phyloP scores from a whole-genome alignment of 2,329 filamentous ascomycete species.

The Bimuria novae-zelandiae region DNA sequence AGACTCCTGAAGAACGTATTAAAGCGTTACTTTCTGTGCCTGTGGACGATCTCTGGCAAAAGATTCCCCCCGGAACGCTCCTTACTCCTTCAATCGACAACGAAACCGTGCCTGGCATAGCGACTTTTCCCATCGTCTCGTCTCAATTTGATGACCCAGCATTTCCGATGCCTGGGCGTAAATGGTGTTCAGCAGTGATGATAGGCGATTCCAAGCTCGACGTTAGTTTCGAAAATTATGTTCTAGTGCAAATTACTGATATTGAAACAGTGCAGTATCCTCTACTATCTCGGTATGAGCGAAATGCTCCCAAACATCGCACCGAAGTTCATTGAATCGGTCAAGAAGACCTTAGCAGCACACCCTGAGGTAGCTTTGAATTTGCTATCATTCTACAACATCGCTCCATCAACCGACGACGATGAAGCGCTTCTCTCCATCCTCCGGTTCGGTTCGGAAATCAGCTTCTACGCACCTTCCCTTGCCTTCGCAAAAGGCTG shows the following conservation, averaged over 20 bases:
- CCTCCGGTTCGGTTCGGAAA: conserved; percentile 52
- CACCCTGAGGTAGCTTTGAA: conserved; percentile 23
- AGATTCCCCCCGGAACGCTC: conserved; percentile 43
- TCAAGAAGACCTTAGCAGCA: conserved; percentile 34
- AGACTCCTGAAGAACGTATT: conserved; percentile 48
- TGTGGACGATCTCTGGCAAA: conserved; percentile 48
- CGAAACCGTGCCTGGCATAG: conserved; percentile 45
- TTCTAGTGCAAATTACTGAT: not conserved
- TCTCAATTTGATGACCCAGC: conserved; percentile 27
- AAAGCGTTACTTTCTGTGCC: conserved; percentile 49
- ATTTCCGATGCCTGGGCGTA: conserved; percentile 45
- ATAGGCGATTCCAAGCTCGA: conserved; percentile 56
- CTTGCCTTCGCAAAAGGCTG: conserved; percentile 47
- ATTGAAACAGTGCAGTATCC: conserved; percentile 28
- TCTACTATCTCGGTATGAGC: conserved; percentile 31
- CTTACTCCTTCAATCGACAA: conserved; percentile 50
- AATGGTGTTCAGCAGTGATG: conserved; percentile 54
- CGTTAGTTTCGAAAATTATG: conserved; percentile 31
- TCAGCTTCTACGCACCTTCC: conserved; percentile 53
- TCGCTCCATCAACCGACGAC: conserved; percentile 44
- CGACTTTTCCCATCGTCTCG: conserved; percentile 30
- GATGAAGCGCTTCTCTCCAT: conserved; percentile 50
- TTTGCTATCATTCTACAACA: conserved; percentile 48
- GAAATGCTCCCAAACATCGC: conserved; percentile 37
- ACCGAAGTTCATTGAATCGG: conserved; percentile 39